Base-by-base conservation (phyloP, 257 asterid species). In the Nicotiana obtusifolia region DNA sequence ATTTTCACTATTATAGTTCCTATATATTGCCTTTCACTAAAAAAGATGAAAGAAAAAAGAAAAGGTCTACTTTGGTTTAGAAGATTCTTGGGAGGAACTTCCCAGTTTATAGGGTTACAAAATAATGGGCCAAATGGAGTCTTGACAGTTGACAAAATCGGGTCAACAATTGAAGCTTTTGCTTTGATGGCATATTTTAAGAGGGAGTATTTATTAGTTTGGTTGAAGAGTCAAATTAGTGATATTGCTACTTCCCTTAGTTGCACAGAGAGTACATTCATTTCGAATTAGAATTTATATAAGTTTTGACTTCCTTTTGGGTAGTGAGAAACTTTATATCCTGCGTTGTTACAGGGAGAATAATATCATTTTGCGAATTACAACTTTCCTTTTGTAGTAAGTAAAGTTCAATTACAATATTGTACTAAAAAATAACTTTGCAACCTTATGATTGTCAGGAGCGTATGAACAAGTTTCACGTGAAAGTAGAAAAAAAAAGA, bases 141-240 rank as follows among this genome's bases (percentile, higher is more conserved):
- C 62, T 56, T 81, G 84, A 65, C 62, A 26, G 5, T 75, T 75
- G 79, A 75, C 79, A 33, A 80, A 64, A 19, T 64, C 53, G 0
- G 9, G 83, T 80, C 78, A 80, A 80, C 62, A 64, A 65, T 80
- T 80, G 83, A 80, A 80, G 83, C 65, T 76, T 49, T 24, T 49
- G 2, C 22, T 44, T 44, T 47, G 14, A 47, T 69, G 16, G 22
- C 37, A 67, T 57, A 57, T 56, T 16, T 19, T 56, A 7, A 17
- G 62, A n/a, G 57, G 57, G 0, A 14, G 0, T 41, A 41, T 8
- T 69, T 37, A 37, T 37, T 69, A 69, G 22, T 44, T 69, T 41
- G 7, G 20, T 9, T 47, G 61, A 47, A 49, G 16, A 75, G 62
- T 57, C 44, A 49, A 75, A 75, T 49, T 71, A 49, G 28, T 49